A percentile compares a stretch with the other conserved stretches of the same genome.
Evolutionary conservation across 2,329 filamentous ascomycete species (phyloP).

Genomic region (Parafenestella ontariensis): DNA sequence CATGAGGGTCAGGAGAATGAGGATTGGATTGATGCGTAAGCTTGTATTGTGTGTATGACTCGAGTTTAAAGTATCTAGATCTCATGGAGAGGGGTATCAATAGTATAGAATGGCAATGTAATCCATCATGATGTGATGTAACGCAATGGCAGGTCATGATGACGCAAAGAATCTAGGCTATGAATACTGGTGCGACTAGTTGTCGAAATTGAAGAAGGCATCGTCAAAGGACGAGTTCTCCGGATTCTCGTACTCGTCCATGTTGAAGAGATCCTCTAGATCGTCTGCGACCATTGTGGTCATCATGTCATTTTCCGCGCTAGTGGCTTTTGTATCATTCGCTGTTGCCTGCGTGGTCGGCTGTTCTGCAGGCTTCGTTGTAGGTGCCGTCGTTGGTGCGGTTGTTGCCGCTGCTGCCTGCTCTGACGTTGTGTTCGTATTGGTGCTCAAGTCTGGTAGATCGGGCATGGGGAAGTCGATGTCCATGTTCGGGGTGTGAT

Average conservation of each 20-base stretch:
- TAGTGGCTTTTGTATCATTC: constrained; percentile 8
- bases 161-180: too few species aligned
- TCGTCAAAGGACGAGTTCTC: constrained; percentile 48
- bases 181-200: constrained; percentile 10
- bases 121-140: neutral
- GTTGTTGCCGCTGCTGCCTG: constrained; percentile 1
- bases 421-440: constrained; percentile 8
- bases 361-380: constrained; percentile 14
- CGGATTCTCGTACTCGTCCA: constrained; percentile 43
- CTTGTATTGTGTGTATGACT: neutral
- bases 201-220: constrained; percentile 47
- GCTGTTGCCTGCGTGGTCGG: constrained; percentile 8
- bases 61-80: neutral
- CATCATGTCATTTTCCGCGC: constrained; percentile 29
- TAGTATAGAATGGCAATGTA: neutral
- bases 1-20: too few species aligned
- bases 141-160: too few species aligned
- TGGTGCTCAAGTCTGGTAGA: constrained; percentile 28
- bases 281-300: constrained; percentile 41
- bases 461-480: constrained; percentile 44
- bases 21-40: too few species aligned
- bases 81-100: neutral
- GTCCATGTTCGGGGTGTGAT: constrained; percentile 26
- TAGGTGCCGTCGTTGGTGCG: neutral
- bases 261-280: constrained; percentile 46